Evolutionary conservation across 2,329 filamentous ascomycete species (phyloP), one percentile per base, ranked within the genome.

Genomic region (Alternaria incomplexa): DNA sequence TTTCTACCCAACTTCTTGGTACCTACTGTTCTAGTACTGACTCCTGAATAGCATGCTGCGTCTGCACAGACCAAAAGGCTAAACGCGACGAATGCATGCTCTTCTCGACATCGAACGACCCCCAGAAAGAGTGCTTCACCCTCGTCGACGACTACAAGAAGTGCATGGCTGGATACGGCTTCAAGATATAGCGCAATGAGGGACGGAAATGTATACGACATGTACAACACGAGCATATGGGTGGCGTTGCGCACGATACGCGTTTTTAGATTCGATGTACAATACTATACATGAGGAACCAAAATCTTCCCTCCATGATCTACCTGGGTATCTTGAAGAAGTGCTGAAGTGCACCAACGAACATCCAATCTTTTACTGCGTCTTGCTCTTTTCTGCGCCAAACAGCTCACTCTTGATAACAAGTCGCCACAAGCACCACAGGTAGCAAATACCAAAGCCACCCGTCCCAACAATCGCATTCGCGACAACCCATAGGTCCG

Each of bases 21-120:
- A 40, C 36, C 36, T 40, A 10, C 36, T 17, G 15, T 2, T 17
- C 36, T 17, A 40, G 36, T 40, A 40, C 63, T 68, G 28, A 65
- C 57, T 6, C 2, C 30, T 11, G 12, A 5, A 10, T 54, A 97
- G 93, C 95, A 46, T 98, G 96, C 87, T 98, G 96, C 80, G 96
- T 98, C 28, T 99, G 96, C 88, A 97, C 94, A 79, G 89, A 96
- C 47, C 93, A 99, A 81, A 99, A 99, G 82, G 86, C 92, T 43
- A 87, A 87, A 72, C 93, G 96, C 67, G 96, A 99, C 83, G 94
- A 99, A 83, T 99, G 96, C 86, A 98, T 99, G 95, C 91, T 99
- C 60, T 97, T 98, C 85, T 97, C 93, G 59, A 93, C 88, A 66
- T 87, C 92, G 64, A 86, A 90, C 76, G 91, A 97, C 77, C 93